Evolutionary conservation across 108 stramenopile species (phyloP), one percentile per base, ranked within the genome.

Genomic region (Bacterosira constricta): DNA sequence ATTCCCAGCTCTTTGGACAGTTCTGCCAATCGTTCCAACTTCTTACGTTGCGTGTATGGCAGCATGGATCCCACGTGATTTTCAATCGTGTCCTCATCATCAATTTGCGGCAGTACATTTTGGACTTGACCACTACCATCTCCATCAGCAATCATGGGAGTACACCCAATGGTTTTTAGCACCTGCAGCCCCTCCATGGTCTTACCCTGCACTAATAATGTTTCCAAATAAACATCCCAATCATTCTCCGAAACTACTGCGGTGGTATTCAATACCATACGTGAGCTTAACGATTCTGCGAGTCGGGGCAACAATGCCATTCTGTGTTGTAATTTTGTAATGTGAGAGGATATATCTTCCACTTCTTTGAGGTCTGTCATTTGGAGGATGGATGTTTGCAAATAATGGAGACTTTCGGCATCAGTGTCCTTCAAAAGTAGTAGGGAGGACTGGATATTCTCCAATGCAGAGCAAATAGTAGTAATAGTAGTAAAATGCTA

Each of bases 241-340:
- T 80, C 77, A 53, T 64, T 66, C 60, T 88, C 89, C n/a, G 85
- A 76, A 4, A 56, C 64, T 53, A 55, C 26, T n/a, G 17, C 57
- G 31, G 53, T 59, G 47, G 65, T 56, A 11, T 45, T 51, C 34
- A 66, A 45, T 11, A 87, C 58, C 31, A 83, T 55, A 45, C 82
- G 82, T 10, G 45, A 55, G 4, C 73, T 86, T 65, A 92, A 66
- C 6, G 85, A 85, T 65, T 92, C 91, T 0, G 91, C 91, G 53
- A 92, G 66, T 54, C 91, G 85, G 9, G 90, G 90, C 26, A 89
- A 56, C n/a, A 92, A 51, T 37, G 57, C 36, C 11, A 73, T 52
- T 42, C 79, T 77, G 69, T 80, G 63, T 10, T 46, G 31, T n/a
- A 69, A n/a, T 13, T 49, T 77, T 23, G 45, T 30, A 17, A 58